Conservation (phyloP, 495 filamentous ascomycete species). For the Penicillium roqueforti region DNA sequence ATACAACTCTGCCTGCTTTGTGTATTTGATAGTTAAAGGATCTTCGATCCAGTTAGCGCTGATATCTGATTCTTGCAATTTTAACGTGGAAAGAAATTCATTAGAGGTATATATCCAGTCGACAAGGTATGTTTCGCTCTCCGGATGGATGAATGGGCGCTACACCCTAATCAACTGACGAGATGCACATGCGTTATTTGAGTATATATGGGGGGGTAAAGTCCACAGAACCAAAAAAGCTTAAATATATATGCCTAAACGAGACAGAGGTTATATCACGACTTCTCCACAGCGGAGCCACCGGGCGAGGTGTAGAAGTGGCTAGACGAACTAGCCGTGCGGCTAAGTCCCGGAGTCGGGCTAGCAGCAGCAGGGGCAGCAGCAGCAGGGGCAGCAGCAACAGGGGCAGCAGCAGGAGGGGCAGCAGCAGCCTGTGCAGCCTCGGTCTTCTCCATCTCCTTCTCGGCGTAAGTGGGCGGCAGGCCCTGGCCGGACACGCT, state of each 20-base stretch:
- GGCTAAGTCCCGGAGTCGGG: conserved; percentile 19
- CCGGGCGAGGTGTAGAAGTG: conserved; percentile 32
- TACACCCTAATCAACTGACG: background rate
- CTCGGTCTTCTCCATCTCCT: conserved; percentile 23
- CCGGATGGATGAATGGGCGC: background rate
- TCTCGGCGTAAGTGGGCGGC: conserved; percentile 28
- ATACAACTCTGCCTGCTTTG: background rate
- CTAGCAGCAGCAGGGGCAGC: conserved; percentile 4
- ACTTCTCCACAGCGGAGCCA: conserved; percentile 23
- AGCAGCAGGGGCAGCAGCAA: conserved; percentile 1
- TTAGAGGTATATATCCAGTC: conserved; percentile 7
- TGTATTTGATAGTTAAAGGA: background rate
- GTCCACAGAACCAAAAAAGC: background rate
- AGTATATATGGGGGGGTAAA: background rate
- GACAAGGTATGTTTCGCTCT: background rate
- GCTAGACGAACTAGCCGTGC: conserved; percentile 28
- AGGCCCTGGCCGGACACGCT: conserved; percentile 14
- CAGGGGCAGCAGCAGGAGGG: background rate
- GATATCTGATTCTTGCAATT: background rate
- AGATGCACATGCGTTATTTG: background rate
- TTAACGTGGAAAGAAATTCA: conserved; percentile 3
- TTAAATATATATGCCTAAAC: background rate
- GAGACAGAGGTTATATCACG: background rate
- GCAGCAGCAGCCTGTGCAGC: conserved; percentile 6
- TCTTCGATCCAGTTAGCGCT: conserved; percentile 1